phyloP scores from a whole-genome alignment of 139 green algal species.

The Closterium sp. region DNA sequence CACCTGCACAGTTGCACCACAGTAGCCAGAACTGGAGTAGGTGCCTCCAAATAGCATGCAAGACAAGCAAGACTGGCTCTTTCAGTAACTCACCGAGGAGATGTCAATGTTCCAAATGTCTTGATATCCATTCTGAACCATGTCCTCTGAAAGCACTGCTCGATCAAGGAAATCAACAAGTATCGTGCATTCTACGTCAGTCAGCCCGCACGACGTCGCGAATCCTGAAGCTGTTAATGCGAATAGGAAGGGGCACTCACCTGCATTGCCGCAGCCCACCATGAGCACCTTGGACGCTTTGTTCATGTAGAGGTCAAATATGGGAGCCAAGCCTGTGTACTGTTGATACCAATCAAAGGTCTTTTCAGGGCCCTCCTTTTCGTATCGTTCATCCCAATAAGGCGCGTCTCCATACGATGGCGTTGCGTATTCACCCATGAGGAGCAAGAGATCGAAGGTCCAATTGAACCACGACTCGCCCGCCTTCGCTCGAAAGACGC shows the following conservation, averaged over 20 bases:
- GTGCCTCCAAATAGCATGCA: neutral
- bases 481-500: neutral
- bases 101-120: conserved; percentile 13
- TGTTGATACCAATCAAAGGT: conserved; percentile 16
- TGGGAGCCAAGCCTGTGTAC: neutral
- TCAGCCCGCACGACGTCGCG: neutral
- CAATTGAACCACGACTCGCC: neutral
- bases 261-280: conserved; percentile 15
- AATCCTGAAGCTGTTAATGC: neutral
- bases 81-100: neutral
- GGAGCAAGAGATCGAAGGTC: neutral
- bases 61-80: neutral
- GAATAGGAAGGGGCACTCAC: neutral
- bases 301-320: conserved; percentile 6
- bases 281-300: conserved; percentile 1
- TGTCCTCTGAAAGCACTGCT: conserved; percentile 2
- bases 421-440: neutral
- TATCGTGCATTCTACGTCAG: neutral
- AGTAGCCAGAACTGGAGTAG: neutral
- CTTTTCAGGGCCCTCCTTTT: neutral
- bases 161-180: neutral
- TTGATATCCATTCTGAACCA: neutral
- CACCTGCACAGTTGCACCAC: neutral
- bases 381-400: conserved; percentile 7
- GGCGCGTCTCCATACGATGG: conserved; percentile 1